Base-by-base conservation (phyloP, 2,329 filamentous ascomycete genomes). In the Teratosphaeria pseudoeucalypti region DNA sequence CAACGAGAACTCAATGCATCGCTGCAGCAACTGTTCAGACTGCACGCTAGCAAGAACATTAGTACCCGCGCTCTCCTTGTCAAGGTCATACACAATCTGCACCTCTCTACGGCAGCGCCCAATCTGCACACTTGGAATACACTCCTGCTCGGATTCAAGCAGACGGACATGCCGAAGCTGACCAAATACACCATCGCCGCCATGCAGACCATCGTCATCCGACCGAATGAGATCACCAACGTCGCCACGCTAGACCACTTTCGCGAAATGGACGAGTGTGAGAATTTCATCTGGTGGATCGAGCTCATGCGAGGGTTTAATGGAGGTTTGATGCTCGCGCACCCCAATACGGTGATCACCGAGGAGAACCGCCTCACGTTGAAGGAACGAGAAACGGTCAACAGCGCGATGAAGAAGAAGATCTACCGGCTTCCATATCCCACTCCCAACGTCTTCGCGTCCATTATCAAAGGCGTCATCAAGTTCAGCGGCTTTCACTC, bases 101-200 rank as follows among this genome's bases (percentile, higher is more conserved):
- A 90, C 16, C 75, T 83, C 3, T 84, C 83, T 2, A 71, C 79
- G 1, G 76, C 82, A 19, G 81, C 71, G 9, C 87, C 88, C 0
- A 83, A 83, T 62, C 80, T 88, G 39, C 78, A 84, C 63, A 90
- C 85, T 3, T 90, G 85, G 75, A 91, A 91, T 68, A 79, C 81
- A 12, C 78, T 94, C 29, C 80, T 92, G 2, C 71, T 82, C n/a
- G 82, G 82, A n/a, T 84, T 92, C 56, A 78, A 81, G 57, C 56
- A 57, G 9, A 47, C 58, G 1, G 55, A 64, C 12, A 34, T 63
- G 32, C 56, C 43, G 23, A 49, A 62, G 39, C 66, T 75, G 26
- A 71, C 75, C 27, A 53, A 66, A 1, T 65, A 68, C 3, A 63
- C 75, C 16, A 66, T 75, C 6, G 34, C 34, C 14, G 64, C 67